Percentiles rank a stretch among this genome's conserved stretches.
These are phyloP conservation scores for Pseudisothecium myosuroides DNA, from an alignment of 225 moss, liverwort and hornwort genomes.

Conservation along the genomic window DNA sequence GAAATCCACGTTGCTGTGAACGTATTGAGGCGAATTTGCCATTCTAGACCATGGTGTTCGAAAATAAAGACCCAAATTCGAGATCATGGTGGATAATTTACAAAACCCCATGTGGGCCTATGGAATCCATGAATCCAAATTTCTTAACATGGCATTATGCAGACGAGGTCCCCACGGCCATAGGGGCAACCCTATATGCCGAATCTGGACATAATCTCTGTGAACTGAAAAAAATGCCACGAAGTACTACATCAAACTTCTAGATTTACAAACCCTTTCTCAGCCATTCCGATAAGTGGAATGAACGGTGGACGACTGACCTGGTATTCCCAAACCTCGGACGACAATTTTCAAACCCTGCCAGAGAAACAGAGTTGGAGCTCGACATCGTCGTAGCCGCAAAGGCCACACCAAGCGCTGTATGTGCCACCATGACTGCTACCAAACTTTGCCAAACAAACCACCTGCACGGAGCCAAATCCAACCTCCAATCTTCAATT, in stretches of 20 bases:
- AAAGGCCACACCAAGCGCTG: conserved; percentile 18
- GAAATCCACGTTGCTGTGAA: neutral
- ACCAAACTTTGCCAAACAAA: neutral
- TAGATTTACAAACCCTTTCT: neutral
- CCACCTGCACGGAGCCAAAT: neutral
- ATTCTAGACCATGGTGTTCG: neutral
- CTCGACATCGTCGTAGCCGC: conserved; percentile 17
- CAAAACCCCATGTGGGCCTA: neutral
- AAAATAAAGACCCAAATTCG: neutral
- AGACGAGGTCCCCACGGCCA: neutral
- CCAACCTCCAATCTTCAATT: neutral
- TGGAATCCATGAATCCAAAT: neutral
- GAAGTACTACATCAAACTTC: neutral
- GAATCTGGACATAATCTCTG: neutral
- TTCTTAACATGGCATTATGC: neutral
- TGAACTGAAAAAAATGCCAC: neutral
- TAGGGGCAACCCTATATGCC: neutral
- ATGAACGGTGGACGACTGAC: neutral
- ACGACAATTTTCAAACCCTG: conserved; percentile 29
- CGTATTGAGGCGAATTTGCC: neutral
- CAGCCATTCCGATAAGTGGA: neutral
- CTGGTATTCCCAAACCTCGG: conserved; percentile 13
- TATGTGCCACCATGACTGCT: conserved; percentile 11
- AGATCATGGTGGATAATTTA: neutral
- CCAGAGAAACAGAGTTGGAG: conserved; percentile 11